Percentiles rank a stretch among this genome's conserved stretches.
Conservation (phyloP, 192 early-diverging fungal species). For the Podila minutissima region DNA sequence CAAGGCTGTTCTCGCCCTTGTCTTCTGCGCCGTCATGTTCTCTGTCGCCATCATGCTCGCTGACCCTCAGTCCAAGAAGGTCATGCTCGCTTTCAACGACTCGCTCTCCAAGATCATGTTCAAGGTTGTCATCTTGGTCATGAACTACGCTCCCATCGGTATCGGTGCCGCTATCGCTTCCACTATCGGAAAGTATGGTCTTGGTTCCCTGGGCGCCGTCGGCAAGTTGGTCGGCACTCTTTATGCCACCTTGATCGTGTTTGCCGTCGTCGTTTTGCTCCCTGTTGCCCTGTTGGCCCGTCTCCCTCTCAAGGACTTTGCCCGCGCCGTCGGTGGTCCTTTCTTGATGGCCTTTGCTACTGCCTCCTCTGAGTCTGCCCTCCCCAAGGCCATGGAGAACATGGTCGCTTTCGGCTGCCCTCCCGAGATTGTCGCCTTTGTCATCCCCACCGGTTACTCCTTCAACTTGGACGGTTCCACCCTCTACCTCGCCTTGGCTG, state of each 20-base stretch:
- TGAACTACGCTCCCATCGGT: conserved; percentile 77
- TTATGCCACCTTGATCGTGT: conserved; percentile 67
- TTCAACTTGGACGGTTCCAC: conserved; percentile 85
- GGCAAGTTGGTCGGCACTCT: conserved; percentile 76
- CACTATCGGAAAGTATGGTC: conserved; percentile 69
- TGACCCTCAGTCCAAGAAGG: conserved; percentile 50
- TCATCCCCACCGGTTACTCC: conserved; percentile 77
- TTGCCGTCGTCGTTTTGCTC: conserved; percentile 64
- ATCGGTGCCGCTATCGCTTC: conserved; percentile 69
- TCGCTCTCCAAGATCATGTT: conserved; percentile 72
- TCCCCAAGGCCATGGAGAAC: conserved; percentile 76
- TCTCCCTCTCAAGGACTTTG: conserved; percentile 66
- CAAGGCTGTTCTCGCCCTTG: conserved; percentile 61
- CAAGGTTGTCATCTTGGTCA: conserved; percentile 65
- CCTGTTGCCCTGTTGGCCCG: conserved; percentile 65
- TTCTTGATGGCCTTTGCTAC: conserved; percentile 80
- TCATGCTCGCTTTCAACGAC: conserved; percentile 64
- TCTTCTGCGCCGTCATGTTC: conserved; percentile 74
- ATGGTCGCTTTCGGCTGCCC: conserved; percentile 74
- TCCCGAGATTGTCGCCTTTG: conserved; percentile 71
- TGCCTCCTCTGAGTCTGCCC: conserved; percentile 77
- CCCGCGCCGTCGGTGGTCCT: conserved; percentile 62
- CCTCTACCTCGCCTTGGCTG: conserved; percentile 73
- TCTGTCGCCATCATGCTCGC: conserved; percentile 62
- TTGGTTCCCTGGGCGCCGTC: conserved; percentile 61